A percentile compares a stretch with the other conserved stretches of the same genome.
These are phyloP conservation scores for Bondarzewia mesenterica DNA, from an alignment of 1,284 basidiomycete genomes.

Conservation along the genomic window DNA sequence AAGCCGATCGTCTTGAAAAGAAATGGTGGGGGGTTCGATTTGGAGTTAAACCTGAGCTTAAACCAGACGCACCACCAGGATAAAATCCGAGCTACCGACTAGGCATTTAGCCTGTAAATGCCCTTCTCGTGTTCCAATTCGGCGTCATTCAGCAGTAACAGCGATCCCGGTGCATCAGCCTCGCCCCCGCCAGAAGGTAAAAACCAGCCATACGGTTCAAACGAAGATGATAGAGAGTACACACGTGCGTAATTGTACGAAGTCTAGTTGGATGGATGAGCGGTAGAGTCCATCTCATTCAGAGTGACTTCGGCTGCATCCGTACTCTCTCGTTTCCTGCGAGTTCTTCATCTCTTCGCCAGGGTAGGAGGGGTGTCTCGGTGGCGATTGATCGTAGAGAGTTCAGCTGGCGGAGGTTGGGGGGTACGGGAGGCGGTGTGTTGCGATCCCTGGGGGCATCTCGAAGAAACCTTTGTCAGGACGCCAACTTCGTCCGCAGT, in stretches of 20 bases:
- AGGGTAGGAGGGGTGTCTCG: constrained; percentile 37
- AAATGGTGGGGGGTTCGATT: constrained; percentile 17
- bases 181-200: constrained; percentile 28
- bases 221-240: constrained; percentile 12
- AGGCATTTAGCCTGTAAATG: constrained; percentile 13
- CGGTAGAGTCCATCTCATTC: constrained; percentile 18
- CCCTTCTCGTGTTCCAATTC: constrained; percentile 19
- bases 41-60: constrained; percentile 9
- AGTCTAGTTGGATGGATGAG: constrained; percentile 17
- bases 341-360: constrained; percentile 52
- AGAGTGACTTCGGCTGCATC: constrained; percentile 39
- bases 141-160: constrained; percentile 15
- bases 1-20: constrained; percentile 29
- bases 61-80: constrained; percentile 3
- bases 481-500: constrained; percentile 68
- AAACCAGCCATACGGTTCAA: constrained; percentile 25
- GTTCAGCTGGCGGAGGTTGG: constrained; percentile 15
- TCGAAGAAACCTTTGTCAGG: constrained; percentile 47
- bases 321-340: constrained; percentile 44
- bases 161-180: constrained; percentile 20
- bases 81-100: constrained; percentile 16
- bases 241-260: constrained; percentile 11
- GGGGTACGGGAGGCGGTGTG: constrained; percentile 17
- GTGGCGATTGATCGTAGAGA: constrained; percentile 14
- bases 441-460: constrained; percentile 23